Conservation (phyloP, 2,329 filamentous ascomycete species). For the Colletotrichum tamarilloi region DNA sequence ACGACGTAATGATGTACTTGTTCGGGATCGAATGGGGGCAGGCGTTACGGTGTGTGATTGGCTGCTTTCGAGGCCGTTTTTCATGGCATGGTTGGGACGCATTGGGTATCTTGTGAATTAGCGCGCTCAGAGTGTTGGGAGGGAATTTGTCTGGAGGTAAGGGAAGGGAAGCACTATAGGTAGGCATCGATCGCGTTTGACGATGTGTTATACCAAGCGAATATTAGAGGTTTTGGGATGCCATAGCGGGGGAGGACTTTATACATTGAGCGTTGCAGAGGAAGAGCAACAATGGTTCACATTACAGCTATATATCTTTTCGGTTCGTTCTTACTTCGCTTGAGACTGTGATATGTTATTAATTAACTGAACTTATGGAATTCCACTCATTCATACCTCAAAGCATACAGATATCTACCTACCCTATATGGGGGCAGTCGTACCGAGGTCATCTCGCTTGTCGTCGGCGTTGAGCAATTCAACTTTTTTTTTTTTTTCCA, state of each 20-base stretch:
- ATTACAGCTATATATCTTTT: background rate
- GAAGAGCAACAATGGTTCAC: background rate
- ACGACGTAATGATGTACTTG: slow-evolving; percentile 34
- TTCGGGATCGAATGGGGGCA: slow-evolving; percentile 22
- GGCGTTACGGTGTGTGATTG: slow-evolving; percentile 18
- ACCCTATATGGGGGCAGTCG: background rate
- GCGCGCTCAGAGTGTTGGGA: slow-evolving; percentile 13
- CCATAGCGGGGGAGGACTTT: background rate
- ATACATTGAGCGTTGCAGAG: background rate
- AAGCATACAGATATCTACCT: background rate
- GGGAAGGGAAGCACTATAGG: slow-evolving; percentile 3
- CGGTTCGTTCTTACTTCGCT: background rate
- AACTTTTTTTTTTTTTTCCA: no score
- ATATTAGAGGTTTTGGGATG: background rate
- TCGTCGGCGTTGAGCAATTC: background rate
- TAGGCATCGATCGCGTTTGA: background rate
- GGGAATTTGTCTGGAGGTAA: slow-evolving; percentile 3
- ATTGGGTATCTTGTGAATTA: slow-evolving; percentile 6
- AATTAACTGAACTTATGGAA: no score
- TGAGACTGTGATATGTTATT: background rate
- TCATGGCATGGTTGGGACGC: slow-evolving; percentile 22
- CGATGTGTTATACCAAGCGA: slow-evolving; percentile 8
- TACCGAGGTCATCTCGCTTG: slow-evolving; percentile 20
- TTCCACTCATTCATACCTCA: no score
- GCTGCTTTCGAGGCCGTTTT: slow-evolving; percentile 21